Conservation (phyloP, 805 yeast genomes). For the Candida piceae region DNA sequence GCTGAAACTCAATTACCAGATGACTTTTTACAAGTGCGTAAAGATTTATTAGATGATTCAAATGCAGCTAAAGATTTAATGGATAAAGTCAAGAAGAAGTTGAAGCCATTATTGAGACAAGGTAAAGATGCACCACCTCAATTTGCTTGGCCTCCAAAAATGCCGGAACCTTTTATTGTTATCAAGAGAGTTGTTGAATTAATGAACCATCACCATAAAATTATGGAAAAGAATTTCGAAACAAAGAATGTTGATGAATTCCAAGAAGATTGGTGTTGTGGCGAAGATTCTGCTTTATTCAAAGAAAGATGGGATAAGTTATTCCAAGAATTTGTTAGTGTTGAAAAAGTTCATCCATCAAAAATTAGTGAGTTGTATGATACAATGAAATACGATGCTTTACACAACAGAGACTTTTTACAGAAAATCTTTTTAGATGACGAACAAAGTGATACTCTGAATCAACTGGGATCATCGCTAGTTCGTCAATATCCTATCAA, state of each 20-base stretch:
- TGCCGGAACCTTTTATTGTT: constrained; percentile 96
- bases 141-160: constrained; percentile 97
- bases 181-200: constrained; percentile 90
- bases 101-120: constrained; percentile 88
- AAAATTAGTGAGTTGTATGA: constrained; percentile 95
- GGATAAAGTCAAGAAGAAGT: constrained; percentile 96
- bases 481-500: constrained; percentile 73
- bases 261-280: constrained; percentile 92
- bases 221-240: constrained; percentile 77
- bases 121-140: constrained; percentile 97
- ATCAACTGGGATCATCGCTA: constrained; percentile 43
- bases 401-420: constrained; percentile 87
- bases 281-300: constrained; percentile 86
- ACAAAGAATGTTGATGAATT: constrained; percentile 59
- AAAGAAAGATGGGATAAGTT: constrained; percentile 97
- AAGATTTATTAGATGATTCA: constrained; percentile 90
- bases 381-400: constrained; percentile 97
- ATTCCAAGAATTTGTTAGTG: constrained; percentile 84
- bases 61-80: constrained; percentile 97
- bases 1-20: constrained; percentile 69
- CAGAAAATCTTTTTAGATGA: constrained; percentile 75
- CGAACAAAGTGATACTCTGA: constrained; percentile 33
- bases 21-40: constrained; percentile 74
- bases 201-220: constrained; percentile 83
- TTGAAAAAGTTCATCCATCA: constrained; percentile 96